phyloP scores from a whole-genome alignment of 2,329 filamentous ascomycete genomes.

The Cladosporium halotolerans region DNA sequence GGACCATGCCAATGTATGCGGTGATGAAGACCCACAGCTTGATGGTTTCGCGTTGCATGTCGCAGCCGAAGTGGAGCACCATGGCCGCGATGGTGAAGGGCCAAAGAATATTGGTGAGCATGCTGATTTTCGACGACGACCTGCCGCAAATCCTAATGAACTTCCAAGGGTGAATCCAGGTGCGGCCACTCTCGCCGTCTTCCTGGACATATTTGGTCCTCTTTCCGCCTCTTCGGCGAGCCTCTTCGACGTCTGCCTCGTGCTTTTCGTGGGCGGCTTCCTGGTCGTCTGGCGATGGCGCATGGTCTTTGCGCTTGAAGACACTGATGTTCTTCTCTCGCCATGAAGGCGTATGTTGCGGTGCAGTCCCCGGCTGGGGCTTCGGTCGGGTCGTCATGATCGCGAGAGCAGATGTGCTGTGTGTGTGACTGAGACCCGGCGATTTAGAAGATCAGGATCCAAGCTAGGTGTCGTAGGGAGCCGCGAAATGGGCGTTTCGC shows the following conservation, averaged over 20 bases:
- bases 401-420: not conserved
- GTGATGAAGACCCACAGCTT: slow-evolving; percentile 43
- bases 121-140: slow-evolving; percentile 41
- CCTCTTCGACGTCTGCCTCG: not conserved
- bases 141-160: slow-evolving; percentile 41
- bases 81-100: slow-evolving; percentile 44
- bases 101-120: slow-evolving; percentile 45
- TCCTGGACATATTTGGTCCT: slow-evolving; percentile 33
- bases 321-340: not conserved
- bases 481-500: not conserved
- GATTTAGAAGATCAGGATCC: not conserved
- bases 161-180: slow-evolving; percentile 38
- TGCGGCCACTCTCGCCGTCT: slow-evolving; percentile 44
- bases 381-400: slow-evolving; percentile 5
- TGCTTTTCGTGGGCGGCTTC: not conserved
- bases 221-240: not conserved
- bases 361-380: not conserved
- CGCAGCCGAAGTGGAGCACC: slow-evolving; percentile 41
- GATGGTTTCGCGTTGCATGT: slow-evolving; percentile 16
- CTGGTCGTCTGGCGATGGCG: not conserved
- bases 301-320: slow-evolving; percentile 9
- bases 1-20: slow-evolving; percentile 46
- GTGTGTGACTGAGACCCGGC: not conserved
- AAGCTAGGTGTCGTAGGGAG: not conserved
- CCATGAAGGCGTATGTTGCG: slow-evolving; percentile 1